Evolutionary conservation across 2,329 filamentous ascomycete genomes (phyloP).

Genomic region (Parastagonospora avenae): DNA sequence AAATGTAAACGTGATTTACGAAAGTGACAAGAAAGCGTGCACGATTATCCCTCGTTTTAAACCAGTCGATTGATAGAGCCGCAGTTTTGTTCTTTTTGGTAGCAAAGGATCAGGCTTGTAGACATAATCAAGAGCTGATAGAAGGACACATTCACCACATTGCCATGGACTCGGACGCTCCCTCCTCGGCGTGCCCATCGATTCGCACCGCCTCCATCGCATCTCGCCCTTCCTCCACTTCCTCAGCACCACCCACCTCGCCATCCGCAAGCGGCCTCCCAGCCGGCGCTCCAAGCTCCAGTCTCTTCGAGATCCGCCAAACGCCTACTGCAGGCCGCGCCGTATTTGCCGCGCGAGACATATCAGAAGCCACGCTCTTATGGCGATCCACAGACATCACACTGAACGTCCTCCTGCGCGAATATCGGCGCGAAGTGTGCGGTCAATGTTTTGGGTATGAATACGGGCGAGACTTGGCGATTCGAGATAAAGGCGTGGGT

Average conservation of each 20-base stretch:
- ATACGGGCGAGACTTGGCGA: slow-evolving; percentile 47
- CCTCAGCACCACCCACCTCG: slow-evolving; percentile 11
- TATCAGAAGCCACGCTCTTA: slow-evolving; percentile 44
- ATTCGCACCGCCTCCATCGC: slow-evolving; percentile 17
- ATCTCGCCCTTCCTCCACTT: slow-evolving; percentile 19
- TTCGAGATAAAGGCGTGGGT: slow-evolving; percentile 46
- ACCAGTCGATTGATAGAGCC: no score
- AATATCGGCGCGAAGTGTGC: slow-evolving; percentile 57
- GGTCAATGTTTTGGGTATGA: slow-evolving; percentile 55
- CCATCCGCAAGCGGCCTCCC: slow-evolving; percentile 15
- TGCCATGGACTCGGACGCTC: slow-evolving; percentile 10
- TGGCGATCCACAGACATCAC: slow-evolving; percentile 46
- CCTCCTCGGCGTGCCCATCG: slow-evolving; percentile 11
- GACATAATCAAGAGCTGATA: no score
- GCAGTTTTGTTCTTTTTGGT: no score
- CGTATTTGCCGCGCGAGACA: slow-evolving; percentile 47
- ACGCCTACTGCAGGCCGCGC: slow-evolving; percentile 52
- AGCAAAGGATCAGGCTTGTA: no score
- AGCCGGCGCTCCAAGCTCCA: slow-evolving; percentile 29
- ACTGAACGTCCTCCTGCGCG: slow-evolving; percentile 50
- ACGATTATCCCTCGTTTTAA: not conserved
- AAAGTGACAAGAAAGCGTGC: slow-evolving; percentile 23
- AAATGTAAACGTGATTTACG: slow-evolving; percentile 41
- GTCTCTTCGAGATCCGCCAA: slow-evolving; percentile 46
- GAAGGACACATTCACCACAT: not conserved